Evolutionary conservation across 257 asterid species (phyloP).

Genomic region (Eucommia ulmoides): DNA sequence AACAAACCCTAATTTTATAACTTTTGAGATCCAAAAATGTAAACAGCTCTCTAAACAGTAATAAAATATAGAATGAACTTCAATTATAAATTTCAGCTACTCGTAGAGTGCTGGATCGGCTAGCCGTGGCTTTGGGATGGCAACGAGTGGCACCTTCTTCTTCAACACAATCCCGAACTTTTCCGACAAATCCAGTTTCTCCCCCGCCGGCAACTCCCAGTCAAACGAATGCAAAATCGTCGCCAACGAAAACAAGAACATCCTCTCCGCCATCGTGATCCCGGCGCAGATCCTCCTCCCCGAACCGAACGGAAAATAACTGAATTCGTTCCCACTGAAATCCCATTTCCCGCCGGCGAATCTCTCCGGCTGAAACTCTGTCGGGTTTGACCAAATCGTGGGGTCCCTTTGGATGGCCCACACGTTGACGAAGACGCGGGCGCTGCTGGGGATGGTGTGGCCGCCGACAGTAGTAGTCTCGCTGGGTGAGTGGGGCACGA

Average conservation of each 20-base stretch:
- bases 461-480: not conserved
- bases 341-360: not conserved
- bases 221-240: not conserved
- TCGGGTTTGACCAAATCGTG: not conserved
- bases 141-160: not conserved
- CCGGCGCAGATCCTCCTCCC: not conserved
- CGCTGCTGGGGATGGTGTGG: not conserved
- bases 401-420: conserved; percentile 1
- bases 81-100: too few relatives aligned
- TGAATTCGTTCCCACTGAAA: not conserved
- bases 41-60: too few relatives aligned
- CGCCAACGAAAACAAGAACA: not conserved
- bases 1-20: too few relatives aligned
- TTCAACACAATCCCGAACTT: not conserved
- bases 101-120: too few relatives aligned
- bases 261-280: not conserved
- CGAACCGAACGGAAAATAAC: not conserved
- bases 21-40: too few relatives aligned
- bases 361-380: not conserved
- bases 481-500: not conserved
- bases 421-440: not conserved
- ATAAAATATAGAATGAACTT: too few relatives aligned
- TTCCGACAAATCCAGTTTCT: not conserved
- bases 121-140: too few relatives aligned
- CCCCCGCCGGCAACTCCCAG: conserved; percentile 1